Evolutionary conservation across 148 eudicot genomes (phyloP).

Genomic region (Tetragonia tetragonoides): DNA sequence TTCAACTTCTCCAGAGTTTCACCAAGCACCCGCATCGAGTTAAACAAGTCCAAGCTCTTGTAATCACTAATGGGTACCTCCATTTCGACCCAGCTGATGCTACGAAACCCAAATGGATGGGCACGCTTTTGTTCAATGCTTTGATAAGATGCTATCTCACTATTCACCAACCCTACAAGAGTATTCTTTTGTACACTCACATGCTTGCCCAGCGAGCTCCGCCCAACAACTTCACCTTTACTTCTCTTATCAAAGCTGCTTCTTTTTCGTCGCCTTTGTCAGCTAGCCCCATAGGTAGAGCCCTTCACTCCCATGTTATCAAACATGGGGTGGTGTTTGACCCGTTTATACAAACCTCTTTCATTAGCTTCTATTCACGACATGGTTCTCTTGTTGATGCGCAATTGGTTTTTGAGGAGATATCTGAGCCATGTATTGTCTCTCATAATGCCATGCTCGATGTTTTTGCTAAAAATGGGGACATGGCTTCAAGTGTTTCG

Average conservation of each 20-base stretch:
- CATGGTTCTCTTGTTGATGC: conserved; percentile 33
- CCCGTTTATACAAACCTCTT: conserved; percentile 50
- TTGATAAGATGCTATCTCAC: conserved; percentile 47
- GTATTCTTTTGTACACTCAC: conserved; percentile 37
- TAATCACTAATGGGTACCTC: conserved; percentile 49
- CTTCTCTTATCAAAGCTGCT: conserved; percentile 49
- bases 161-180: conserved; percentile 27
- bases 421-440: conserved; percentile 42
- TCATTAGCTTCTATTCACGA: conserved; percentile 35
- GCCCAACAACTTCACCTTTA: conserved; percentile 55
- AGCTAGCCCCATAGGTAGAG: conserved; percentile 18
- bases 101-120: conserved; percentile 37
- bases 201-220: conserved; percentile 42
- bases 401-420: conserved; percentile 41
- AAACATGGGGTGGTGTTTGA: conserved; percentile 40
- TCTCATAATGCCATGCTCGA: conserved; percentile 59
- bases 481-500: conserved; percentile 39
- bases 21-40: conserved; percentile 27
- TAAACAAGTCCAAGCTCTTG: conserved; percentile 48
- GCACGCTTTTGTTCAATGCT: conserved; percentile 51
- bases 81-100: conserved; percentile 24
- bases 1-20: conserved; percentile 43
- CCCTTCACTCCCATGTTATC: conserved; percentile 42
- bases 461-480: conserved; percentile 41
- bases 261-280: conserved; percentile 21